Evolutionary conservation across 1,284 basidiomycete species (phyloP), one percentile per base, ranked within the genome.

Genomic region (Apiotrichum siamense): DNA sequence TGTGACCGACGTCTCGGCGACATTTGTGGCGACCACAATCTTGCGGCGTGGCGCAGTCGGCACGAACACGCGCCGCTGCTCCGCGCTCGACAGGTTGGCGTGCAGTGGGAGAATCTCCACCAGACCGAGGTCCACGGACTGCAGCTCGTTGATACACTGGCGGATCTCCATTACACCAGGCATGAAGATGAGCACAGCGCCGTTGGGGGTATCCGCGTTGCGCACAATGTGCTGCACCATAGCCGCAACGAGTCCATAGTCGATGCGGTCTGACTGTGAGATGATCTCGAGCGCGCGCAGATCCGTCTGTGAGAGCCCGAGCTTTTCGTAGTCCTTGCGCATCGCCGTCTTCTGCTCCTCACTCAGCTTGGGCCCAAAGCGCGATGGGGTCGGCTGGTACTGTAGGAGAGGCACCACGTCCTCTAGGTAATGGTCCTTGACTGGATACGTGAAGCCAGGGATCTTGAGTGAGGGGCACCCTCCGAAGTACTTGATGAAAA

Each of bases 131-230:
- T 73, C 53, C 10, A 75, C 61, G 17, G 69, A 65, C 20, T 78
- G 77, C 23, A 94, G 77, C 13, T 81, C 79, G 21, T 85, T 82
- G 35, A 92, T 83, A 55, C 87, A 89, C 58, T 87, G 84, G 17
- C 82, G 81, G 62, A 92, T 92, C 64, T 92, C 88, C 74, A 87
- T 85, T 0, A 88, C 85, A 70, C 92, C 92, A 24, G 88, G 83
- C 53, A 92, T 79, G 74, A 97, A 97, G 39, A 96, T 83, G 20
- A 97, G 78, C 42, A 96, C 82, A 4, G 86, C 86, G 3, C 82
- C 83, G 37, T 73, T 75, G 1, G 52, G 39, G 3, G 58, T 55
- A 2, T 56, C 56, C 12, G 79, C 76, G 7, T 77, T 77, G 13
- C 72, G 76, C n/a, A 84, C 72, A 42, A 91, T 85, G 61, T 88